Percentiles rank a stretch among this genome's conserved stretches.
These are phyloP conservation scores for Cynara cardunculus DNA, from an alignment of 129 eudicot genomes.

Conservation along the genomic window DNA sequence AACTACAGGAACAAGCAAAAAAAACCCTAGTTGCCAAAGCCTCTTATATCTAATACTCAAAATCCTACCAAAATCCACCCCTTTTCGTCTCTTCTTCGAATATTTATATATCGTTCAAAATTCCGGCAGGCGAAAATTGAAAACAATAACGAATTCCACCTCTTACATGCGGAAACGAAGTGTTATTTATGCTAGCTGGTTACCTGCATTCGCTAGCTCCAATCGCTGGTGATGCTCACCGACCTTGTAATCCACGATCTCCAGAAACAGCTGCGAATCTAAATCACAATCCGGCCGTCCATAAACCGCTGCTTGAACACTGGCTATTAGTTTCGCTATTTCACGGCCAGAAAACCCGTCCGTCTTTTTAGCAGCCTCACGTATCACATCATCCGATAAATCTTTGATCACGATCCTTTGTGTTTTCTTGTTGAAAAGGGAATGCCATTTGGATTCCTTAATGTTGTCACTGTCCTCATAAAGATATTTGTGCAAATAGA, in stretches of 20 bases:
- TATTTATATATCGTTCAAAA: conserved; percentile 4
- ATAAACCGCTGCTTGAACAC: conserved; percentile 97
- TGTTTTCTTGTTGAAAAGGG: conserved; percentile 47
- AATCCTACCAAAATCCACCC: conserved; percentile 5
- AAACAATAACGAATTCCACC: background rate
- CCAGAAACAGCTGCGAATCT: conserved; percentile 80
- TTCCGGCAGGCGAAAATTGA: background rate
- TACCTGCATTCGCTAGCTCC: conserved; percentile 64
- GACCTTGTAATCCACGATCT: conserved; percentile 90
- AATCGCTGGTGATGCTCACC: conserved; percentile 80
- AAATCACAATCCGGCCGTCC: conserved; percentile 86
- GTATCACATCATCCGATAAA: conserved; percentile 66
- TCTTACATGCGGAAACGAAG: background rate
- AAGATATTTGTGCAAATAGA: conserved; percentile 78
- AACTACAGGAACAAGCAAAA: conserved; percentile 5
- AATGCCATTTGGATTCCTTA: conserved; percentile 47
- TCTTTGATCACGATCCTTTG: conserved; percentile 71
- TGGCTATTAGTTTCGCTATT: conserved; percentile 85
- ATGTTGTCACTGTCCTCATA: conserved; percentile 25
- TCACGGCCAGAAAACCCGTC: conserved; percentile 98
- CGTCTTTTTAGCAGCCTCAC: conserved; percentile 79
- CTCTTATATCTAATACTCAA: conserved; percentile 14
- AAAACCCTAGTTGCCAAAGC: conserved; percentile 19
- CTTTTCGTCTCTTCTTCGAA: background rate
- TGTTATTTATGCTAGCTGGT: conserved; percentile 24